Conservation (phyloP, 2,329 filamentous ascomycete species). For the Aspergillus costaricaensis region DNA sequence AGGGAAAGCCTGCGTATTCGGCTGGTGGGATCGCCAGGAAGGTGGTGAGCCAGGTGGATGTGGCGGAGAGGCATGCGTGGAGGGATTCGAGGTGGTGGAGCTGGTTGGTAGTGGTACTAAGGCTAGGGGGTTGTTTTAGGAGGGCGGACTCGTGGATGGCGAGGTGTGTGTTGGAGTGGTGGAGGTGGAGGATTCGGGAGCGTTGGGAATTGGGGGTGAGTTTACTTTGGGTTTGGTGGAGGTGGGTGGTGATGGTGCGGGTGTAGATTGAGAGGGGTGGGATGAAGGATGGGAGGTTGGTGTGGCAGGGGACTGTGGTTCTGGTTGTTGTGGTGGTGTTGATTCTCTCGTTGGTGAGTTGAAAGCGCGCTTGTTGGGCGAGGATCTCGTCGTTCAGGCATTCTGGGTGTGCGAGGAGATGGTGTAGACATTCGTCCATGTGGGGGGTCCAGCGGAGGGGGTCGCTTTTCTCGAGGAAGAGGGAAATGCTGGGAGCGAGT, state of each 20-base stretch:
- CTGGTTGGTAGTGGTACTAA: background rate
- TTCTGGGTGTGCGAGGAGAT: conserved; percentile 50
- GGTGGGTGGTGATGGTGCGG: conserved; percentile 5
- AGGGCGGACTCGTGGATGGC: conserved; percentile 8
- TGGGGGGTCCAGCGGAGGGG: conserved; percentile 59
- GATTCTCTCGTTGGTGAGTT: conserved; percentile 16
- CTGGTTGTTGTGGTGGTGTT: background rate
- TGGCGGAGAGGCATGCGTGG: conserved; percentile 8
- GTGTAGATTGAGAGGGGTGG: conserved; percentile 4
- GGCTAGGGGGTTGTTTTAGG: background rate
- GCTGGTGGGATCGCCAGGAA: conserved; percentile 10
- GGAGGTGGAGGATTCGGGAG: conserved; percentile 9
- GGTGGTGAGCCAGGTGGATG: conserved; percentile 11
- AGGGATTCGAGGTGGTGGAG: conserved; percentile 4
- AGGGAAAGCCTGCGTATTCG: conserved; percentile 9
- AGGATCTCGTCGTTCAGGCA: conserved; percentile 54
- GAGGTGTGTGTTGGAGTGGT: conserved; percentile 6
- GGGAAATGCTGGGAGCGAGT: conserved; percentile 39
- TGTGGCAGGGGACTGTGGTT: background rate
- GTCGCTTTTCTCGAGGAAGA: conserved; percentile 53
- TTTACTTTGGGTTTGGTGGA: background rate
- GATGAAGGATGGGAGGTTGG: background rate
- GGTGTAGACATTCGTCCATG: conserved; percentile 58
- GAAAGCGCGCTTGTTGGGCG: conserved; percentile 26
- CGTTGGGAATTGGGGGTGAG: background rate